Base-by-base conservation (phyloP, 257 asterid species). In the Plectranthus barbatus region DNA sequence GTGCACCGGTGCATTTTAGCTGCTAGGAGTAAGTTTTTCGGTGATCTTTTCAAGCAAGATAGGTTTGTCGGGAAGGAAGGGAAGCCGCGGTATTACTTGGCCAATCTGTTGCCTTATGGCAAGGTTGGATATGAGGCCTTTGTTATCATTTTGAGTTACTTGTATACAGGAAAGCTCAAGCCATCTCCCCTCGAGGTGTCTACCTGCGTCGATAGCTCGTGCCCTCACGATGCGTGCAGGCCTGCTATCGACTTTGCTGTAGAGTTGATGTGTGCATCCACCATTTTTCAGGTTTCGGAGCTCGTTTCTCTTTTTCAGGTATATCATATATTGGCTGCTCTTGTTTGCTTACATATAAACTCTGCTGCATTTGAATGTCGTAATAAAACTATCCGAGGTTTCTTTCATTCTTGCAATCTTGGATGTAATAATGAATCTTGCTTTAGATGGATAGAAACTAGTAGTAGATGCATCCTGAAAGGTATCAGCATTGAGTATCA, bases 1-100 rank as follows among this genome's bases (percentile, higher is more conserved):
- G 71, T 84, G 54, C 92, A 87, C 70, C 78, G 90, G 9, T 87
- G 95, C 60, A 74, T 87, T 72, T 67, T 87, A 68, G 95, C 90
- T 23, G 79, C 79, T 36, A 77, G 95, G 77, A 84, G 93, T 74
- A 72, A 50, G 20, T 77, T 79, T 58, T 84, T 87, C 24, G 5
- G 19, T 56, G 82, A 80, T 39, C 80, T 62, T 34, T 80, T 87
- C 40, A 73, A 47, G 59, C 77, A 72, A 15, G 79, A 74, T 12
- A 71, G 80, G 44, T 48, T 23, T 46, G 36, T 26, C 36, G 80
- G 74, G 51, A 77, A 68, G 71, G 84, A 72, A 50, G 76, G 83
- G 49, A 84, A 75, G 42, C 74, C 71, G 9, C 76, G 71, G 67
- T 84, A 80, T 68, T 42, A 11, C 65, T 59, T 87, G 86, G 17